Base-by-base conservation (phyloP, 805 yeast species). In the Tetrapisispora fleetii region DNA sequence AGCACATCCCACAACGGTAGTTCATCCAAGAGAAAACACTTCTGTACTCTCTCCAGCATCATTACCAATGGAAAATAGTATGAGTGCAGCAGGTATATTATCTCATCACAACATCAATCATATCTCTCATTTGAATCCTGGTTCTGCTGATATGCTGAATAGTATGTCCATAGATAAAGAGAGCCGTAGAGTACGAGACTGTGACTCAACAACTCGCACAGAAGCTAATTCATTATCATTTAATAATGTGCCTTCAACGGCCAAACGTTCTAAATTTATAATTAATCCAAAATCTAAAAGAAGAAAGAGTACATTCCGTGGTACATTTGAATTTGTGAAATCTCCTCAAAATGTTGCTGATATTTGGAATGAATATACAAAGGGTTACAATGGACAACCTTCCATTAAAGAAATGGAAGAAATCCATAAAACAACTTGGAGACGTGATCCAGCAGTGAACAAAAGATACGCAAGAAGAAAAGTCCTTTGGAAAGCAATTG, bases 361-460 rank as follows among this genome's bases (percentile, higher is more conserved):
- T 50, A 73, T 78, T 19, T 78, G 83, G 83, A 68, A 71, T 52
- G 83, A 78, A 58, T 78, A 77, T 50, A 71, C 75, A 6, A 69
- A 72, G 46, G 81, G 82, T 0, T 51, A 73, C 8, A 68, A 73
- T 47, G 76, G 71, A 3, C 78, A 76, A 53, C 80, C 80, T 0
- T 75, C 81, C 2, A 68, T 78, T 36, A 71, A 70, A 50, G 63
- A 71, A 9, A 62, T 78, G 62, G 81, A 78, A 55, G 48, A 57
- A 10, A 69, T 73, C 51, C 78, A 70, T 52, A 74, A 73, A 45
- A 71, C 80, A 1, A 72, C 73, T 36, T 78, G 83, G 83, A 68
- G 82, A 58, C 67, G 76, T 45, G 80, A 69, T 43, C 68, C 75
- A 14, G 79, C 81, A 0, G 75, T 75, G 32, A 72, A 74, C 46